phyloP scores from a whole-genome alignment of 805 yeast genomes.

The Saccharomycopsis fermentans region DNA sequence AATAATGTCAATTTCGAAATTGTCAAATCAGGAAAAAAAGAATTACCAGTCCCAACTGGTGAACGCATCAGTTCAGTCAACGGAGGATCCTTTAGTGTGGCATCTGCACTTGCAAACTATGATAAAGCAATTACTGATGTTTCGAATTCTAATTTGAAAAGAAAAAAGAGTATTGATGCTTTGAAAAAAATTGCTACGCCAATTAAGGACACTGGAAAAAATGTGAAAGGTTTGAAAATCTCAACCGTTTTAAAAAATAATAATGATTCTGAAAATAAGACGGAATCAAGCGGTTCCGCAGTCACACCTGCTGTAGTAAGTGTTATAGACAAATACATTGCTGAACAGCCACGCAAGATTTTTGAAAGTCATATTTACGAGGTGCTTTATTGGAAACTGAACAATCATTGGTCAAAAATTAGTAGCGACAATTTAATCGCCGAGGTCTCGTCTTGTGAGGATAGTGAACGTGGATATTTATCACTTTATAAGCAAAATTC shows the following conservation, averaged over 20 bases:
- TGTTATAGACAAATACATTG: constrained; percentile 7
- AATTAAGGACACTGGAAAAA: not conserved
- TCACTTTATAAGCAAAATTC: constrained; percentile 7
- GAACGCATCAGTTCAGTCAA: not conserved
- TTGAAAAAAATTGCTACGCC: constrained; percentile 6
- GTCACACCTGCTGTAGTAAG: not conserved
- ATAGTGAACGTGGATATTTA: constrained; percentile 3
- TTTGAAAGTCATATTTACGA: constrained; percentile 5
- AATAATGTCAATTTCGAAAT: constrained; percentile 13
- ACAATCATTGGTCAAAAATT: constrained; percentile 9
- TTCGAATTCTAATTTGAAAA: not conserved
- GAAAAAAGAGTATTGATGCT: constrained; percentile 3
- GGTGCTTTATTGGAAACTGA: constrained; percentile 12
- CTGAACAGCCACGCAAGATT: constrained; percentile 1
- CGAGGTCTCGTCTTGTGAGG: constrained; percentile 9
- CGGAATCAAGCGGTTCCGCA: not conserved
- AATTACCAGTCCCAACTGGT: not conserved
- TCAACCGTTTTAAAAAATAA: constrained; percentile 1
- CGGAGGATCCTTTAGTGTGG: not conserved
- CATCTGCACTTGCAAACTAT: not conserved
- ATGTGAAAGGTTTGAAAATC: constrained; percentile 1
- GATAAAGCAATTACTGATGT: not conserved
- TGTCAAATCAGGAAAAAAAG: constrained; percentile 3
- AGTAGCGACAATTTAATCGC: constrained; percentile 2
- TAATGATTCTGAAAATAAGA: not conserved